These are phyloP conservation scores for Moesziomyces aphidis DNA, from an alignment of 1,284 basidiomycete species.

Conservation along the genomic window DNA sequence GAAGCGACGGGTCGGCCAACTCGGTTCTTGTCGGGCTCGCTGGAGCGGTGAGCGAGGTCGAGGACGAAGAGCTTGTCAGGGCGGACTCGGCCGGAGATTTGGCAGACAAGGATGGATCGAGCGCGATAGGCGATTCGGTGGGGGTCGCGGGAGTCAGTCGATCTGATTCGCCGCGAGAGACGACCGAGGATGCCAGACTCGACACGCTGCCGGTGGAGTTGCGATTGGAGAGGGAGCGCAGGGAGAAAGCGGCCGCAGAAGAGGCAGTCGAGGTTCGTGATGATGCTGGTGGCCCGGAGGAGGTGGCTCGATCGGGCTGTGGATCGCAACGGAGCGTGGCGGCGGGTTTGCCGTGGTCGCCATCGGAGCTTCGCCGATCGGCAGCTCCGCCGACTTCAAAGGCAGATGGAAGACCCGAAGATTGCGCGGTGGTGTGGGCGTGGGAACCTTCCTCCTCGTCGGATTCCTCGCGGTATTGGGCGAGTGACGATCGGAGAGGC, in stretches of 20 bases:
- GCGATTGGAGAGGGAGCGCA: constrained; percentile 54
- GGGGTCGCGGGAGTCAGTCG: constrained; percentile 19
- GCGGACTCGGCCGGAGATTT: constrained; percentile 12
- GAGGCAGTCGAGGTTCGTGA: constrained; percentile 50
- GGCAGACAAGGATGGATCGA: constrained; percentile 4
- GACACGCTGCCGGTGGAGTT: constrained; percentile 51
- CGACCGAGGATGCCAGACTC: constrained; percentile 39
- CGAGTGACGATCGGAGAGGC: constrained; percentile 27
- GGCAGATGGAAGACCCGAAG: constrained; percentile 6
- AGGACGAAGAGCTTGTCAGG: constrained; percentile 12
- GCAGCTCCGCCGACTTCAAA: neutral
- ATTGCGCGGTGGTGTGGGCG: neutral
- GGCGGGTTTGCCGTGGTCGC: constrained; percentile 4
- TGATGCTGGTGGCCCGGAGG: constrained; percentile 24
- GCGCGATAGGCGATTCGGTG: constrained; percentile 9
- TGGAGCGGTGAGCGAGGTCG: constrained; percentile 25
- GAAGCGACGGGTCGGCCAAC: neutral
- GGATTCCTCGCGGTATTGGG: constrained; percentile 18
- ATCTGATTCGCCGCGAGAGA: constrained; percentile 22
- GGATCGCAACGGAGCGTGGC: neutral
- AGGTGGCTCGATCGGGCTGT: constrained; percentile 6
- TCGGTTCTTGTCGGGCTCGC: constrained; percentile 13
- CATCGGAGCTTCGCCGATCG: constrained; percentile 17
- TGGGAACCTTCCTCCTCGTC: constrained; percentile 20
- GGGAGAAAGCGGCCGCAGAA: constrained; percentile 52